Base-by-base conservation (phyloP, 441 rosid genomes). In the Jatropha multifida region DNA sequence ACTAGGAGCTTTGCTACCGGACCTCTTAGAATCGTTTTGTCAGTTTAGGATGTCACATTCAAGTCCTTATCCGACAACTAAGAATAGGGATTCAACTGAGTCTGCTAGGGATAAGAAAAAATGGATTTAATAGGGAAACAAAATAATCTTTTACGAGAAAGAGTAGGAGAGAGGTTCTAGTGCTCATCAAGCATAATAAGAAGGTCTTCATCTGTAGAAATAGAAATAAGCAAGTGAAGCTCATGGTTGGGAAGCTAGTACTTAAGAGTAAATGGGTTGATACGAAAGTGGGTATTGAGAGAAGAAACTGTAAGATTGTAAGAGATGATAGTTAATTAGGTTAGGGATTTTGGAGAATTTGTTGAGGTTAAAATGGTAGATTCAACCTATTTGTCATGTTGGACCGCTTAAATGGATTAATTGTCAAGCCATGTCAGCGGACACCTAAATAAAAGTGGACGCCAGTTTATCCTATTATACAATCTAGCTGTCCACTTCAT, bases 211-310 rank as follows among this genome's bases (percentile, higher is more conserved):
- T 90, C 92, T 5, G 86, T 65, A 63, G 81, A 86, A 56, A 91
- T 77, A 17, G 94, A 87, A 76, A 91, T 83, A 20, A 91, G 89
- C 55, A 92, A 84, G 74, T 91, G 90, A 17, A 91, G 90, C 69
- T 82, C 88, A 73, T 85, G 88, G 76, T 78, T 78, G 10, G 94
- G 94, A 58, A 90, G 90, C 79, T 85, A 94, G 80, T 88, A 90
- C 69, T 87, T 90, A 54, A 87, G 79, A 44, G 77, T 72, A 79
- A 88, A 87, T 15, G 87, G 78, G 38, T 73, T n/a, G 51, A 87
- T 64, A 55, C 81, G 78, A 69, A 92, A 74, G 83, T 85, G 89
- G 69, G 82, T 42, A 42, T 77, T 70, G 58, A 91, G 86, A 52
- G 85, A 68, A 52, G 86, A 54, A 77, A 87, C 76, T 4, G 85